Percentiles rank a stretch among this genome's conserved stretches.
phyloP scores from a whole-genome alignment of 345 rosid genomes.

The Bruguiera gymnorhiza region DNA sequence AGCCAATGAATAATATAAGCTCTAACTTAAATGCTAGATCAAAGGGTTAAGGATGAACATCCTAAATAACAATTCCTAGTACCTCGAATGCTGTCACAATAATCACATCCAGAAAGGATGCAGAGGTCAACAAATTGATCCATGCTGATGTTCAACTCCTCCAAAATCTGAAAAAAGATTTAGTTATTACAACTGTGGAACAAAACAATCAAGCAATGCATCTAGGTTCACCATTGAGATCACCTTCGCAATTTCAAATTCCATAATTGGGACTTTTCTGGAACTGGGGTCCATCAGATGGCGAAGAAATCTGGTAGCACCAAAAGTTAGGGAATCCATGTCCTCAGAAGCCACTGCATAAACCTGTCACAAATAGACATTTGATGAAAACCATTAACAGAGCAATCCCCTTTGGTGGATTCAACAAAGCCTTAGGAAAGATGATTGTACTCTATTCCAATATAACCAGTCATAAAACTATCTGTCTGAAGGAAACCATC shows the following conservation, averaged over 20 bases:
- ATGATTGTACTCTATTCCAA: not conserved
- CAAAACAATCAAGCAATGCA: conserved; percentile 8
- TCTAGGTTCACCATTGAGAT: conserved; percentile 1
- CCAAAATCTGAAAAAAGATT: conserved; percentile 57
- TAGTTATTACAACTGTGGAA: conserved; percentile 14
- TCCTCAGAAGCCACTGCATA: conserved; percentile 99
- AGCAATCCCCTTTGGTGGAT: not conserved
- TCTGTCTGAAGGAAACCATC: too few species aligned
- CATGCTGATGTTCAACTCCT: conserved; percentile 80
- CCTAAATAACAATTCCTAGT: conserved; percentile 3
- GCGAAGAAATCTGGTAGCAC: conserved; percentile 91
- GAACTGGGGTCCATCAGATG: conserved; percentile 98
- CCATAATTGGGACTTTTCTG: conserved; percentile 89
- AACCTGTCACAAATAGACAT: conserved; percentile 45
- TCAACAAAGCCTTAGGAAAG: not conserved
- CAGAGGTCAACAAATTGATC: conserved; percentile 95
- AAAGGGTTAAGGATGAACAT: not conserved
- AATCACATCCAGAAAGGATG: conserved; percentile 96
- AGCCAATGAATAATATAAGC: conserved; percentile 5
- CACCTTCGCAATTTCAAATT: conserved; percentile 85
- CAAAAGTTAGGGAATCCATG: conserved; percentile 97
- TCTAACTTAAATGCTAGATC: not conserved
- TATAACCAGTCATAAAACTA: too few species aligned
- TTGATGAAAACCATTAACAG: not conserved
- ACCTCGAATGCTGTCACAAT: conserved; percentile 95